Base-by-base conservation (phyloP, 768 basidiomycete species). In the Pulveroboletus ravenelii region DNA sequence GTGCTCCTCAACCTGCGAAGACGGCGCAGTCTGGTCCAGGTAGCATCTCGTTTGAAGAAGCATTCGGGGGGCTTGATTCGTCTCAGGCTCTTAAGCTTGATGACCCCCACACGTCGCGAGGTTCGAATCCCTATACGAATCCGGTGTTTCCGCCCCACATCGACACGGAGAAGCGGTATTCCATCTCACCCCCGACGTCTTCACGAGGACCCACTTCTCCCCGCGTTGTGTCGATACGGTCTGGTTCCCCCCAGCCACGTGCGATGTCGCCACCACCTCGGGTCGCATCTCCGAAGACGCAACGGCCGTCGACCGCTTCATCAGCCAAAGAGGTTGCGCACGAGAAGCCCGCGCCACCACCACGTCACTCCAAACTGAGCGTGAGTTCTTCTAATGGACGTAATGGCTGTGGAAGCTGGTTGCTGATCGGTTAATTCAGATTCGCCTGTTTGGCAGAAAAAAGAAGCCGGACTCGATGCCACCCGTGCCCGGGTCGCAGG, bases 371-470 rank as follows among this genome's bases (percentile, higher is more conserved):
- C 27, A 88, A 88, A 64, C 71, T 89, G 47, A 91, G 86, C 56
- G 89, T 90, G 70, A 72, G 86, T 78, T 10, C 40, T 29, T 42
- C 37, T 34, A 15, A 46, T 14, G 40, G 18, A 29, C n/a, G 27
- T 41, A n/a, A 40, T 32, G 31, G 27, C 17, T 50, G 52, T 44
- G 31, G 39, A 34, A 14, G 32, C 13, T 34, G 13, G 10, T 34
- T 39, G 43, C 41, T 53, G 47, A 59, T 49, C n/a, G 15, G 41
- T 25, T 45, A 23, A 23, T 23, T 1, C 32, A 59, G 89, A 78
- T 92, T 56, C 89, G 87, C 47, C 67, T 92, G 0, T 92, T 92
- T 60, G 82, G 83, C 32, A 83, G 77, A 70, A 87, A 78, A 71
- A 89, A 87, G 75, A 85, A 81, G 59, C 74, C 81, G 41, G 76